Evolutionary conservation across 768 basidiomycete species (phyloP), one percentile per base, ranked within the genome.

Genomic region (Kwoniella sp.): DNA sequence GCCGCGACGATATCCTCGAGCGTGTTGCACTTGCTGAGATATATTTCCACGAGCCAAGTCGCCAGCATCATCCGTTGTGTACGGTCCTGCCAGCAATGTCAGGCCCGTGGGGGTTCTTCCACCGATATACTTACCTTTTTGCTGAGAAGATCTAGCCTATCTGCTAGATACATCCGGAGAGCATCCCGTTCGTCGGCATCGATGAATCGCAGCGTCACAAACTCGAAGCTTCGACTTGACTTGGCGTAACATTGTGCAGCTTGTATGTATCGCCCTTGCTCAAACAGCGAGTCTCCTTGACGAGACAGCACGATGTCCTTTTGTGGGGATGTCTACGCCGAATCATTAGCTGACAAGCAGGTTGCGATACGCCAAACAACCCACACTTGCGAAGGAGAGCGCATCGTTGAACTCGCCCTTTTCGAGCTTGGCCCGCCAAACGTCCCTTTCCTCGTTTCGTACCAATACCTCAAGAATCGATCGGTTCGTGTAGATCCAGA

Each of bases 11-110:
- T 79, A 67, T 98, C 95, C 67, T 99, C 95, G 44, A 98, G 77
- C 56, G 93, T 89, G 66, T 95, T 93, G 73, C 88, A 90, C 77
- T 95, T 98, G 75, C 87, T 87, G 14, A 99, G 82, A 69, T 91
- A 96, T 59, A 98, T 89, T 73, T 99, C 95, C 26, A 95, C 86
- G 11, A 99, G 83, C 95, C 95, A 99, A 0, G 91, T 96, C 15
- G 95, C 92, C 17, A 99, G 77, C 84, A 98, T 90, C 86, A 91
- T 91, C 33, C 95, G 81, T 71, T 96, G 92, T 0, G 89, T 91
- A 32, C 87, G 62, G 64, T 95, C 90, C 92, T 96, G 38, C 23
- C 4, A 34, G 8, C 29, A 32, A 17, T 22, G 25, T 32, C 46
- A 40, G 12, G 27, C 31, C 7, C 32, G 22, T 19, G 26, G 19